Evolutionary conservation across 2,329 filamentous ascomycete genomes (phyloP).

Genomic region (Aspergillus neoniger): DNA sequence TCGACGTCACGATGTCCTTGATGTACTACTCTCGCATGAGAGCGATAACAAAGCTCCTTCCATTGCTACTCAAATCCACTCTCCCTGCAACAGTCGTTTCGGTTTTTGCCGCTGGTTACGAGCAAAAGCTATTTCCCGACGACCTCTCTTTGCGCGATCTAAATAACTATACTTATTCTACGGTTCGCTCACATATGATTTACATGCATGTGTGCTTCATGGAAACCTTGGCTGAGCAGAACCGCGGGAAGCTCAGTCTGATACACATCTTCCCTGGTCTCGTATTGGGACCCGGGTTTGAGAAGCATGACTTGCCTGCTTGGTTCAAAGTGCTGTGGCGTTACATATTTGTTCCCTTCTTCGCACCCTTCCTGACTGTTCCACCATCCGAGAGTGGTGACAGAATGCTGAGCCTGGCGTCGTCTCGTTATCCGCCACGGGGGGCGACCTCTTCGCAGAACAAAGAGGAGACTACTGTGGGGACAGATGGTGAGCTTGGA

Average conservation of each 20-base stretch:
- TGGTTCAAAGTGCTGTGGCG: constrained; percentile 7
- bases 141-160: constrained; percentile 9
- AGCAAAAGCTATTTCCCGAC: constrained; percentile 2
- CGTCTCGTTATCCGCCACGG: constrained; percentile 5
- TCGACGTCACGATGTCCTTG: constrained; percentile 9
- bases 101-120: constrained; percentile 6
- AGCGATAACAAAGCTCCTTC: constrained; percentile 7
- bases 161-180: not conserved
- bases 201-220: constrained; percentile 12
- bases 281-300: constrained; percentile 6
- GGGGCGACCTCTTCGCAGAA: not conserved
- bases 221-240: constrained; percentile 2
- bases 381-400: constrained; percentile 5
- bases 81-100: constrained; percentile 7
- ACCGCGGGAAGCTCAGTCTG: not conserved
- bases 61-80: constrained; percentile 2
- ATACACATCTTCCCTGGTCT: constrained; percentile 11
- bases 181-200: constrained; percentile 9
- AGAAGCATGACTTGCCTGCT: constrained; percentile 1
- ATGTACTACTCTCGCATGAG: constrained; percentile 14
- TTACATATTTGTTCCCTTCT: constrained; percentile 8
- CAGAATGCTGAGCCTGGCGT: constrained; percentile 4
- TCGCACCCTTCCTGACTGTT: not conserved
- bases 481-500: constrained; percentile 6
- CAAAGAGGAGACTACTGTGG: not conserved